Evolutionary conservation across 2,329 filamentous ascomycete genomes (phyloP), one percentile per base, ranked within the genome.

Genomic region (Epichloe gansuensis): DNA sequence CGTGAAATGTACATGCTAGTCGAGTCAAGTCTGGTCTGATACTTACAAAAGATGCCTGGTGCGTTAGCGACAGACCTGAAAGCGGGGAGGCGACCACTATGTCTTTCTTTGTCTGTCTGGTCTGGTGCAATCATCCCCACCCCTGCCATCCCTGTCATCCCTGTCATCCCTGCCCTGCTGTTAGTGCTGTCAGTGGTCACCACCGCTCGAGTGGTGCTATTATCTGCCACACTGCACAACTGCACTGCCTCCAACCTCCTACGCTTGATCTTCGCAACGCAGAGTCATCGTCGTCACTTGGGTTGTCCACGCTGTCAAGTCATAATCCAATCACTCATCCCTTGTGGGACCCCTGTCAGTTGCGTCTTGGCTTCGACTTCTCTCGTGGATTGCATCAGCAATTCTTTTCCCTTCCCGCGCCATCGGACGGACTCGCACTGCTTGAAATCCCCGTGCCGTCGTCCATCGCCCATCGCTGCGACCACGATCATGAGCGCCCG

Each of bases 401-500:
- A 35, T 51, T 40, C 11, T 34, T 40, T 27, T 6, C 12, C 7
- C 9, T 41, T 13, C 48, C 47, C 6, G 39, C 45, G 23, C n/a
- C 39, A 12, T 44, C 44, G 39, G 40, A 40, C 49, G 46, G 39
- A 25, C 43, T 44, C 38, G 49, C 49, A 36, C 41, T 44, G 40
- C 44, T 40, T 42, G 11, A 40, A 41, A 31, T 36, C 23, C 31
- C 42, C 5, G 47, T 31, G 25, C 44, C 42, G 31, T 45, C 52
- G 23, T 45, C 52, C 49, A 39, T 51, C 42, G 23, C n/a, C 49
- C 49, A 39, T 51, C 40, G 21, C 25, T 40, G 49, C 51, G 42
- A 48, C 45, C 36, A 48, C 47, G 34, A 53, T 39, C 50, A 61
- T 60, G 59, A 59, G 55, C 57, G 62, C 58, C 61, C 68, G 68